Conservation (phyloP, 352 stramenopile genomes). For the Globisporangium parvum region DNA sequence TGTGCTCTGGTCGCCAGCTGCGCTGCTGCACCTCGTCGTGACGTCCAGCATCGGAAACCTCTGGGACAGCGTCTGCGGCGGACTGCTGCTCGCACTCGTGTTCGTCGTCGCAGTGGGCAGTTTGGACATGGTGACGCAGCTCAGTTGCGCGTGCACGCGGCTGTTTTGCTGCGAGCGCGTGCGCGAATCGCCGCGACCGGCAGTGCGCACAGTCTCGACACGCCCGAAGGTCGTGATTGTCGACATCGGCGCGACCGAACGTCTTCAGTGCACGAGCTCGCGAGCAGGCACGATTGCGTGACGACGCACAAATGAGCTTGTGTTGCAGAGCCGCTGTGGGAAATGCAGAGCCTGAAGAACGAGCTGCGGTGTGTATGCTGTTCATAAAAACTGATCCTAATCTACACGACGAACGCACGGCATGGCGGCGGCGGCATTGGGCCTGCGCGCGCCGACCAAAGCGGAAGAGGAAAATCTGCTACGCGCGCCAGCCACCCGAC, state of each 20-base stretch:
- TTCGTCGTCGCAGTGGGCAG: conserved; percentile 11
- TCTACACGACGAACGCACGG: conserved; percentile 13
- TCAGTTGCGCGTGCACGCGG: conserved; percentile 13
- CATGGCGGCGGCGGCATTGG: background rate
- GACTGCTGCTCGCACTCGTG: conserved; percentile 6
- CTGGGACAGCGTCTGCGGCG: background rate
- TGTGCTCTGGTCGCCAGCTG: conserved; percentile 2
- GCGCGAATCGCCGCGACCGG: background rate
- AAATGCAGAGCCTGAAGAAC: too few relatives aligned
- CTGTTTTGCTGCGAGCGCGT: conserved; percentile 16
- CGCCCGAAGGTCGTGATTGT: conserved; percentile 1
- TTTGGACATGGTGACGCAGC: conserved; percentile 9
- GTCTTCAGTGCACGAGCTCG: background rate
- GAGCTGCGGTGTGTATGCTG: too few relatives aligned
- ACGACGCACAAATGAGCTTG: too few relatives aligned
- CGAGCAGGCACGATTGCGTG: background rate
- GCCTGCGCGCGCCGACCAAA: background rate
- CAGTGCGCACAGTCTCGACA: background rate
- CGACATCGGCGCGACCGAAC: background rate
- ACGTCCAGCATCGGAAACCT: background rate
- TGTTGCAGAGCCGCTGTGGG: too few relatives aligned
- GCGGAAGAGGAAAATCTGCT: background rate
- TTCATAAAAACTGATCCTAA: conserved; percentile 7
- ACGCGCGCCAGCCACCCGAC: background rate
- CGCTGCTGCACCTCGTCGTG: background rate